These are phyloP conservation scores for Xylariaceae sp. DNA, from an alignment of 2,329 filamentous ascomycete genomes.

Conservation along the genomic window DNA sequence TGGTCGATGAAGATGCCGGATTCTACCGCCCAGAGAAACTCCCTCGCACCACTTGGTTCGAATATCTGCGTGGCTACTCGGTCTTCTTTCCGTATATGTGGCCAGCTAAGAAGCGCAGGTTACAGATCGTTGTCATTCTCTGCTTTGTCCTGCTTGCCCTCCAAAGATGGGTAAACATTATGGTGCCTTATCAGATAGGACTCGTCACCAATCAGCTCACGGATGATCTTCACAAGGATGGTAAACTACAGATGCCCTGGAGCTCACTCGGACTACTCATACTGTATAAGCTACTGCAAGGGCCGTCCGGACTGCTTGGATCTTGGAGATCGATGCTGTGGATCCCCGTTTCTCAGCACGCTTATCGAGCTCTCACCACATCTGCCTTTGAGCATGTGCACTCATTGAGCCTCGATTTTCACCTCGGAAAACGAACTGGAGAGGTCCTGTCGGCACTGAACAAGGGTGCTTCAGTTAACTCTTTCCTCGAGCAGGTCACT, in stretches of 20 bases:
- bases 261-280: conserved; percentile 77
- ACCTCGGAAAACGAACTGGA: conserved; percentile 93
- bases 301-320: conserved; percentile 84
- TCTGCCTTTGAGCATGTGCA: conserved; percentile 98
- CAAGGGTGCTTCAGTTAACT: conserved; percentile 95
- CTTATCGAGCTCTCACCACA: conserved; percentile 90
- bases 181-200: conserved; percentile 84
- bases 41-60: conserved; percentile 91
- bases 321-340: conserved; percentile 83
- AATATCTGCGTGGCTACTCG: conserved; percentile 90
- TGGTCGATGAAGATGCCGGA: conserved; percentile 69
- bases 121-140: conserved; percentile 79
- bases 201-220: conserved; percentile 75
- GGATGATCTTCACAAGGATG: conserved; percentile 54
- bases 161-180: conserved; percentile 83
- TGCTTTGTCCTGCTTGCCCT: conserved; percentile 82
- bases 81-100: conserved; percentile 97
- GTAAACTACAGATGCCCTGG: conserved; percentile 68
- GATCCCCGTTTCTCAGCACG: conserved; percentile 97
- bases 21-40: conserved; percentile 90
- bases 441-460: conserved; percentile 95
- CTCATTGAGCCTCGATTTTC: conserved; percentile 92
- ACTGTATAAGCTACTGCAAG: conserved; percentile 80
- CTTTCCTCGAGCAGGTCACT: conserved; percentile 93
- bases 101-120: conserved; percentile 76